Evolutionary conservation across 1,139 yeast species (phyloP).

Genomic region (Pichia sp.): DNA sequence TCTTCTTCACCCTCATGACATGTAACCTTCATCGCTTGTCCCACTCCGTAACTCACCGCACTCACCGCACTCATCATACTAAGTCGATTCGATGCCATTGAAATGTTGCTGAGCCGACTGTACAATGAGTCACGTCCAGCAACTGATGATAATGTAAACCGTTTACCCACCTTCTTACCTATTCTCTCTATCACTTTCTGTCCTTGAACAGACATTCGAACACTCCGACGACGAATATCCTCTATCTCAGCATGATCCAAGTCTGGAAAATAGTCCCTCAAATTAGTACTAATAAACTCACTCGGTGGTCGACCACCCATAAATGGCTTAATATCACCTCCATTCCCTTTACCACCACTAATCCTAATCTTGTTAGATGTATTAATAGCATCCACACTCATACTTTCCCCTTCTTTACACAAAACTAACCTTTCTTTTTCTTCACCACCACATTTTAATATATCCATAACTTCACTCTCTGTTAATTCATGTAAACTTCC

Average conservation of each 20-base stretch:
- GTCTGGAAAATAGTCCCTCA: constrained; percentile 89
- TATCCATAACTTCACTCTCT: constrained; percentile 41
- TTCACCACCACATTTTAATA: constrained; percentile 42
- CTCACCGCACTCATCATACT: constrained; percentile 24
- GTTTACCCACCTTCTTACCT: background rate
- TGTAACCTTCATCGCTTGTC: background rate
- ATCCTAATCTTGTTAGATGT: constrained; percentile 42
- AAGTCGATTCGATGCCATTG: constrained; percentile 22
- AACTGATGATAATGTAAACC: constrained; percentile 4
- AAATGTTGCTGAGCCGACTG: constrained; percentile 17
- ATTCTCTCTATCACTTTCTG: constrained; percentile 19
- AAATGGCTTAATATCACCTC: constrained; percentile 40
- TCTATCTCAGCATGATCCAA: constrained; percentile 68
- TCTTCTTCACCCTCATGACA: background rate
- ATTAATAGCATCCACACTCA: constrained; percentile 62
- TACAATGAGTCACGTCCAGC: constrained; percentile 25
- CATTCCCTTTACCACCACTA: background rate
- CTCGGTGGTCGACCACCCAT: constrained; percentile 93
- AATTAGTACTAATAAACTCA: constrained; percentile 81
- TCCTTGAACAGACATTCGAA: constrained; percentile 35
- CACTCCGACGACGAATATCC: constrained; percentile 78
- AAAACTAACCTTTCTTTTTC: constrained; percentile 72
- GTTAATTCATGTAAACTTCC: constrained; percentile 69
- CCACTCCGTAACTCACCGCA: constrained; percentile 20
- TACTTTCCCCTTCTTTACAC: constrained; percentile 57